phyloP scores from a whole-genome alignment of 257 asterid genomes.

The Rhazya stricta region DNA sequence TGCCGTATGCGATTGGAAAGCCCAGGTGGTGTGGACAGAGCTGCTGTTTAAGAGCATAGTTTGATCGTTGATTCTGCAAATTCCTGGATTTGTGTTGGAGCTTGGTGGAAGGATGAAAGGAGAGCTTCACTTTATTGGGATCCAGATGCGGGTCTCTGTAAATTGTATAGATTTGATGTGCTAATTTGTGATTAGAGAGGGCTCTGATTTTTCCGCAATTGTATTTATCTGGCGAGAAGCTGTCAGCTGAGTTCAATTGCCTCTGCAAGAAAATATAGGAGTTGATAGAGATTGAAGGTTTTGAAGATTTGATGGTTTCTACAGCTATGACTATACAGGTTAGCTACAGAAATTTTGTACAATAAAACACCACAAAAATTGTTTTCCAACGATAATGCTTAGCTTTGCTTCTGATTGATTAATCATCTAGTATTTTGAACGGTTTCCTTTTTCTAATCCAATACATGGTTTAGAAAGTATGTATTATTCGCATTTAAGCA shows the following conservation, averaged over 20 bases:
- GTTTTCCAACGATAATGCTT: not conserved
- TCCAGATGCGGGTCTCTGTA: conserved; percentile 12
- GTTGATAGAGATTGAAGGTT: conserved; percentile 11
- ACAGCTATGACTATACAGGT: conserved; percentile 48
- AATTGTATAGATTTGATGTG: conserved; percentile 14
- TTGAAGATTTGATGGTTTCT: conserved; percentile 29
- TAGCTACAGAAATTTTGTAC: not conserved
- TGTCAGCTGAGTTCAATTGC: not conserved
- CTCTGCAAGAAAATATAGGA: not conserved
- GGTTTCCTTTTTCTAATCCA: not conserved
- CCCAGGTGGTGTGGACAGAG: not conserved
- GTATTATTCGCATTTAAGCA: not conserved
- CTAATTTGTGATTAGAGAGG: not conserved
- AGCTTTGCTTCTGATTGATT: not conserved
- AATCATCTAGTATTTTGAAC: not conserved
- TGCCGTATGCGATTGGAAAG: conserved; percentile 4
- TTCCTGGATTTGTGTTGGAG: not conserved
- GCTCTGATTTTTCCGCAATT: not conserved
- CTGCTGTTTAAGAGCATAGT: not conserved
- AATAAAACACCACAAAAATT: not conserved
- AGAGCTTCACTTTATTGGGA: not conserved
- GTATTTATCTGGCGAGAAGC: conserved; percentile 4
- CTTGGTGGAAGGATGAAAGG: not conserved
- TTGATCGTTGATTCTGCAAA: not conserved
- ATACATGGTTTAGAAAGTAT: not conserved